Evolutionary conservation across 306 rosid genomes (phyloP), one percentile per base, ranked within the genome.

Genomic region (Malus sylvestris): DNA sequence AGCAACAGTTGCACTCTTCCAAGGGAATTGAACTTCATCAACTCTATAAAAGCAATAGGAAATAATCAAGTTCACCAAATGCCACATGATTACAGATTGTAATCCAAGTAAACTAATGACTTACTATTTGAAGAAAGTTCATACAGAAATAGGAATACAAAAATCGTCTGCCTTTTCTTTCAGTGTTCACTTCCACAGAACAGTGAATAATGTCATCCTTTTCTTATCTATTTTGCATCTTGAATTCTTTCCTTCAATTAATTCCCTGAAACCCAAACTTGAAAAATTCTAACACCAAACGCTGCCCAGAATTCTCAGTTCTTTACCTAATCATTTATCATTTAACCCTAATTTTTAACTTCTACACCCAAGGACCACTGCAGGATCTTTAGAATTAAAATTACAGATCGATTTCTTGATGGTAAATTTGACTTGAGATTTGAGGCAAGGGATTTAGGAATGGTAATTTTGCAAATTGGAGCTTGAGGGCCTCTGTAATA

Each of bases 11-110:
- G 49, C 83, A 73, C 52, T 42, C 46, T 70, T 72, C 87, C 73
- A 75, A 63, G 90, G 83, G 74, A 62, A 53, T 69, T 79, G 89
- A 70, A 72, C 82, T 87, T 90, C 97, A 75, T 90, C 91, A 82
- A 92, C 86, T 27, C 97, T 95, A 74, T 66, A 82, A 76, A 75
- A 82, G 53, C 23, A 33, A 67, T 1, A 65, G 30, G 65, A 81
- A 68, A 49, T 62, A 72, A 57, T 52, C 42, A 74, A 76, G 68
- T 75, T 79, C 77, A 68, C 63, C 40, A 57, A 27, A 75, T 60
- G 59, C 46, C 6, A 72, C 70, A 80, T 77, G 25, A 68, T 44
- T 30, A 15, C 27, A 68, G 23, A 79, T 23, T 11, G 52, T 66
- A 63, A 44, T 67, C 66, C 53, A 76, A 83, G 15, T 71, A 82